Evolutionary conservation across 2,329 filamentous ascomycete species (phyloP).

Genomic region (Pyrenochaeta sp.): DNA sequence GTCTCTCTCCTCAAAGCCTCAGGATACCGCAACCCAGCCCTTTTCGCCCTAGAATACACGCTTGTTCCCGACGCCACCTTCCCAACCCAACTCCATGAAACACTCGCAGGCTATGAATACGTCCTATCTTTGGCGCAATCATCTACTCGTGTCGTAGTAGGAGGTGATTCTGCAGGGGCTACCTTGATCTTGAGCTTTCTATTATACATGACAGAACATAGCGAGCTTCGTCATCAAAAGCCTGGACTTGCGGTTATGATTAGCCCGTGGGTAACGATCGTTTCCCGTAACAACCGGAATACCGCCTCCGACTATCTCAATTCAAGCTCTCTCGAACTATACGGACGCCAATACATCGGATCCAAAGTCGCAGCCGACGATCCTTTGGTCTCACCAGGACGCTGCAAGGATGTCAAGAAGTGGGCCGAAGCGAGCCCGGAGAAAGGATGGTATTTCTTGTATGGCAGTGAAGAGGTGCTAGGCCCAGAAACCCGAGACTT

Average conservation of each 20-base stretch:
- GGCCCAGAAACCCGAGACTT: constrained; percentile 73
- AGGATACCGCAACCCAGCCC: constrained; percentile 77
- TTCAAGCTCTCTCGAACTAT: constrained; percentile 69
- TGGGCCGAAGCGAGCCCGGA: constrained; percentile 74
- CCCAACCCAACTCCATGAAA: constrained; percentile 76
- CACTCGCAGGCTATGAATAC: constrained; percentile 74
- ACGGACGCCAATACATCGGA: constrained; percentile 75
- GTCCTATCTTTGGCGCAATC: constrained; percentile 67
- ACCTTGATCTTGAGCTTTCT: constrained; percentile 77
- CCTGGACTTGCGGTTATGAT: constrained; percentile 75
- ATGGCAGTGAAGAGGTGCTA: constrained; percentile 81
- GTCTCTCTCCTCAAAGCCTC: constrained; percentile 68
- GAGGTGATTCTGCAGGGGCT: constrained; percentile 82
- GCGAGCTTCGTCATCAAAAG: constrained; percentile 53
- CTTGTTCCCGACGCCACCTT: constrained; percentile 78
- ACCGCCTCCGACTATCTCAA: constrained; percentile 81
- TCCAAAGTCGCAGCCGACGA: constrained; percentile 60
- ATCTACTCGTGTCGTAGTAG: constrained; percentile 71
- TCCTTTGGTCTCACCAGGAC: constrained; percentile 73
- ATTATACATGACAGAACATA: constrained; percentile 67
- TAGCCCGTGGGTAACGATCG: constrained; percentile 80
- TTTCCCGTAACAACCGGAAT: constrained; percentile 72
- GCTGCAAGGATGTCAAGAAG: constrained; percentile 69
- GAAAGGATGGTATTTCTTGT: constrained; percentile 74
- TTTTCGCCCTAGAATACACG: constrained; percentile 83